Conservation (phyloP, 2,329 filamentous ascomycete genomes). For the Neopestalotiopsis clavispora region DNA sequence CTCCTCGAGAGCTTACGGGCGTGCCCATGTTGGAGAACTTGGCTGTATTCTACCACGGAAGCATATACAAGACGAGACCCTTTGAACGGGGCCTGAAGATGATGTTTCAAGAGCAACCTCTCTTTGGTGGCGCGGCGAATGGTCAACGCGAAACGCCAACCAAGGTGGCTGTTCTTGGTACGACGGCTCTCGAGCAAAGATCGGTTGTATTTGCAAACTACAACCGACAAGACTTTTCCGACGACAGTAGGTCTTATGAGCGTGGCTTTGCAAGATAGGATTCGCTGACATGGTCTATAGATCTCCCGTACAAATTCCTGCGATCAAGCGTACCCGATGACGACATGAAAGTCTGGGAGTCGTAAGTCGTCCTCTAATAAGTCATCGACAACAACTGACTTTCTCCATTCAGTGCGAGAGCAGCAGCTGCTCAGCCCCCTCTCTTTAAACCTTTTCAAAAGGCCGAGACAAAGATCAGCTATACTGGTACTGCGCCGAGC, state of each 20-base stretch:
- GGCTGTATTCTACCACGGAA: constrained; percentile 35
- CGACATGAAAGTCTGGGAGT: constrained; percentile 36
- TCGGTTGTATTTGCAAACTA: constrained; percentile 36
- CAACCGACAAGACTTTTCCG: constrained; percentile 31
- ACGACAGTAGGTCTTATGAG: constrained; percentile 23
- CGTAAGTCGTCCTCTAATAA: constrained; percentile 27
- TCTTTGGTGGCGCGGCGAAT: constrained; percentile 30
- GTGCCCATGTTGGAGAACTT: constrained; percentile 33
- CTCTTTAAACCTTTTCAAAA: constrained; percentile 36
- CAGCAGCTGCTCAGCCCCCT: constrained; percentile 32
- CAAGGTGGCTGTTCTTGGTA: constrained; percentile 33
- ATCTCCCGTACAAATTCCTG: constrained; percentile 30
- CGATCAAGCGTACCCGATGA: constrained; percentile 30
- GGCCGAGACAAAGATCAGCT: constrained; percentile 29
- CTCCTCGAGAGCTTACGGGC: constrained; percentile 33
- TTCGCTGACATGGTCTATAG: constrained; percentile 19
- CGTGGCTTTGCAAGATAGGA: background rate
- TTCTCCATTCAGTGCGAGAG: constrained; percentile 31
- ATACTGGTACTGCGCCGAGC: constrained; percentile 26
- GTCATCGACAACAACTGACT: constrained; percentile 8
- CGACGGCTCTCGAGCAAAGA: constrained; percentile 26
- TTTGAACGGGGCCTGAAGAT: constrained; percentile 29
- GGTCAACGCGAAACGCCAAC: constrained; percentile 28
- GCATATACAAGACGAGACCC: constrained; percentile 34
- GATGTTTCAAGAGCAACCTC: constrained; percentile 32